Evolutionary conservation across 2,329 filamentous ascomycete genomes (phyloP).

Genomic region (Chaetomiaceae sp.): DNA sequence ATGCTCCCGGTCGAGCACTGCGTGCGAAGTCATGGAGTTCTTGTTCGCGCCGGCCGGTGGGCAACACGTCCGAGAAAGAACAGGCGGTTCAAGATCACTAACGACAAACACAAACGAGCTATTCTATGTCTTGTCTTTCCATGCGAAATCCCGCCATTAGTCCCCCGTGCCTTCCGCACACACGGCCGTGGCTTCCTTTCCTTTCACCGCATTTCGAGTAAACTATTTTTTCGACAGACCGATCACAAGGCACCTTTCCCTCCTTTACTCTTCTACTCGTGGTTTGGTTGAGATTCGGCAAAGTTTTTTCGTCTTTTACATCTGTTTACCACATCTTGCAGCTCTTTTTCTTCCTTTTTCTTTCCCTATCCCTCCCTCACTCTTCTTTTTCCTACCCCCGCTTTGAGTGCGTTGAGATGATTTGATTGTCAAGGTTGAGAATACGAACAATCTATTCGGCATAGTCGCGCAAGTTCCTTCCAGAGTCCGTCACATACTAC

Average conservation of each 20-base stretch:
- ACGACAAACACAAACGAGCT: too few species aligned
- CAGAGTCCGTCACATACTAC: too few species aligned
- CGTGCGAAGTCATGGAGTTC: too few species aligned
- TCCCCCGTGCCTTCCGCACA: neutral
- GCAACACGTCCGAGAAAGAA: too few species aligned
- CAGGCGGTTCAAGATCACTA: too few species aligned
- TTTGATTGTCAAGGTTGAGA: neutral
- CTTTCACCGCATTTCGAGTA: too few species aligned
- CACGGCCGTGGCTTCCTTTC: neutral
- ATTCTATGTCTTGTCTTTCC: too few species aligned
- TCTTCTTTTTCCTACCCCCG: neutral
- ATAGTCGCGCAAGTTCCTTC: neutral
- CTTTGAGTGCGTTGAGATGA: neutral
- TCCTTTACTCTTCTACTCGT: neutral
- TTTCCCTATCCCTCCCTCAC: neutral
- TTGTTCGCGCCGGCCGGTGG: too few species aligned
- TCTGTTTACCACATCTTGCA: neutral
- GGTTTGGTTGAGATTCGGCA: too few species aligned
- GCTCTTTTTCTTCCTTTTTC: neutral
- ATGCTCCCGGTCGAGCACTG: too few species aligned
- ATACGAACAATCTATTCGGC: neutral
- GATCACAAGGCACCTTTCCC: neutral
- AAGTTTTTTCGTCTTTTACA: neutral
- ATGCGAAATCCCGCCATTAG: too few species aligned
- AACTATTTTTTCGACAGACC: neutral